phyloP scores from a whole-genome alignment of 129 eudicot species.

The Deinandra increscens region DNA sequence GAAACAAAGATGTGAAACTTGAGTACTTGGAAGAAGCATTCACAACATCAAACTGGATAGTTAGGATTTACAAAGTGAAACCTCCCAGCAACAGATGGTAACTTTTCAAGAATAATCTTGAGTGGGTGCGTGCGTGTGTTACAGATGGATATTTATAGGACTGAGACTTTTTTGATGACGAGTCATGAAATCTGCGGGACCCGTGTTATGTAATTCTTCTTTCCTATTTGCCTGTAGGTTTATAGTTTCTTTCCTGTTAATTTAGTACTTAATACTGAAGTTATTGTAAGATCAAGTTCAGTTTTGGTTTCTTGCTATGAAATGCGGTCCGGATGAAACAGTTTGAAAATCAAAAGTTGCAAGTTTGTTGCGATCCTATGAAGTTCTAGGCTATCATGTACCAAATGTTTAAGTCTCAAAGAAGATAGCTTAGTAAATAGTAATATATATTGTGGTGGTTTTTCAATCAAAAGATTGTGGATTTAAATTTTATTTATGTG shows the following conservation, averaged over 20 bases:
- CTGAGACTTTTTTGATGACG: slow-evolving; percentile 17
- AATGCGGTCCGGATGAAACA: slow-evolving; percentile 8
- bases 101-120: slow-evolving; percentile 4
- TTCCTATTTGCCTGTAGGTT: slow-evolving; percentile 3
- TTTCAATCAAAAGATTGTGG: too few species aligned
- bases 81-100: slow-evolving; percentile 93
- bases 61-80: slow-evolving; percentile 91
- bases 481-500: too few species aligned
- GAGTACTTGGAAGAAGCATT: slow-evolving; percentile 91
- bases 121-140: not conserved
- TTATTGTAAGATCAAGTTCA: slow-evolving; percentile 12
- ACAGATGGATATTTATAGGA: slow-evolving; percentile 10
- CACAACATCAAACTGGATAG: slow-evolving; percentile 96
- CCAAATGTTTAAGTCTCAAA: too few species aligned
- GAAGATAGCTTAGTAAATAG: too few species aligned
- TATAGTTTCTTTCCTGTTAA: slow-evolving; percentile 21
- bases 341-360: not conserved
- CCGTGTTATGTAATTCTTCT: slow-evolving; percentile 9
- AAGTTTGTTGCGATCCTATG: not conserved
- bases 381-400: not conserved
- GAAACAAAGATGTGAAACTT: slow-evolving; percentile 90
- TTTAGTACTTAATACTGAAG: slow-evolving; percentile 14
- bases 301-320: not conserved
- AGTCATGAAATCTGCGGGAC: slow-evolving; percentile 21
- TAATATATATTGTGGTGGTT: too few species aligned